Base-by-base conservation (phyloP, 345 rosid genomes). In the Populus deltoides region DNA sequence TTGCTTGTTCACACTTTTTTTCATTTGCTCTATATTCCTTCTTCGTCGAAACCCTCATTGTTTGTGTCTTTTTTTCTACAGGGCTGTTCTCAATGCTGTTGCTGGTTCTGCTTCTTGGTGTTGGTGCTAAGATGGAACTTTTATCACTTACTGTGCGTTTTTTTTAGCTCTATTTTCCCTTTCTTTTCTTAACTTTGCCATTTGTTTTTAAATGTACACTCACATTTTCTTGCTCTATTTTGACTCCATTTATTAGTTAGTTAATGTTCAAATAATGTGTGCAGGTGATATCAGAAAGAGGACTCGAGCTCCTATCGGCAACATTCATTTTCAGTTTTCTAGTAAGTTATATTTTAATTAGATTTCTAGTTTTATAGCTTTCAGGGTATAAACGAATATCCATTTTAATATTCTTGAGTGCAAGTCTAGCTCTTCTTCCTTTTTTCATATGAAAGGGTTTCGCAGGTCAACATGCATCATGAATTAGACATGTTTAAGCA, bases 281-380 rank as follows among this genome's bases (percentile, higher is more conserved):
- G 83, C 85, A 92, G 99, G 90, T 86, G 77, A 90, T 90, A 81
- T 83, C 98, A 15, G 97, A 91, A 76, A 88, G 91, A 86, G 98
- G 98, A 70, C 84, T 92, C 70, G 91, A 91, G 92, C 86, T 96
- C 66, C 90, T 96, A 65, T 91, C 99, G 1, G 80, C 97, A 68
- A 88, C 97, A 65, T 88, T 89, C 75, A 76, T 91, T 22, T 87
- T 93, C 83, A 87, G 98, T 86, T 62, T 87, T 82, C 81, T 93
- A 79, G 99, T 86, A 85, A 91, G 96, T 88, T 70, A 66, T 79
- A 35, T 29, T 68, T 36, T 15, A 57, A 35, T 72, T 68, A 10
- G 11, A 68, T 13, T 36, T 66, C 41, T 3, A 8, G 61, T 38
- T 41, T n/a, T 20, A 2, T 35, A 18, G 38, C 33, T 70, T 7